phyloP scores from a whole-genome alignment of 495 filamentous ascomycete genomes.

The Chaetomium fimeti region DNA sequence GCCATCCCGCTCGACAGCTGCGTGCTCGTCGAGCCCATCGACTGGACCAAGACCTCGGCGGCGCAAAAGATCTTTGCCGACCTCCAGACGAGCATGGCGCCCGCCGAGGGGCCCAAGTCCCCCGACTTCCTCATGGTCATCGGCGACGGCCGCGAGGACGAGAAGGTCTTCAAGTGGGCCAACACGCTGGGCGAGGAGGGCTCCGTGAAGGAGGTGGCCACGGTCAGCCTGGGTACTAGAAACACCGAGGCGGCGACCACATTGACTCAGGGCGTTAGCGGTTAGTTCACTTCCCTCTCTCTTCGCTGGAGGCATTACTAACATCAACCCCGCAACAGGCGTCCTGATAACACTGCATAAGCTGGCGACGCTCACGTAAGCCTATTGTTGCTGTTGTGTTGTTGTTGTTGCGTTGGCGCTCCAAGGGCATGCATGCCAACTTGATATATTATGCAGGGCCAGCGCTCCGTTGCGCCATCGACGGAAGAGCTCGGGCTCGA shows the following conservation, averaged over 20 bases:
- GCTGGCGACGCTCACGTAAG: slow-evolving; percentile 22
- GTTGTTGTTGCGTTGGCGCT: background rate
- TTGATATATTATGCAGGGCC: slow-evolving; percentile 15
- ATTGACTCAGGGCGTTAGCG: slow-evolving; percentile 84
- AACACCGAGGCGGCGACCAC: slow-evolving; percentile 86
- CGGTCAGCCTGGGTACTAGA: slow-evolving; percentile 76
- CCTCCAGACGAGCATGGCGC: slow-evolving; percentile 44
- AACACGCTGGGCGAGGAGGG: slow-evolving; percentile 61
- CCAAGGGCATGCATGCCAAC: slow-evolving; percentile 9
- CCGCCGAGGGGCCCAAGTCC: slow-evolving; percentile 47
- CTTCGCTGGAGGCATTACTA: background rate
- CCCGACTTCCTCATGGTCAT: slow-evolving; percentile 79
- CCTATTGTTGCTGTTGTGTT: background rate
- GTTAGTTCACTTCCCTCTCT: slow-evolving; percentile 44
- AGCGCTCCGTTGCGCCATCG: slow-evolving; percentile 17
- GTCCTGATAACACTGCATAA: slow-evolving; percentile 23
- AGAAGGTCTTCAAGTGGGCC: slow-evolving; percentile 90
- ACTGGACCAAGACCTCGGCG: slow-evolving; percentile 82
- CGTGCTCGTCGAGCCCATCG: slow-evolving; percentile 74
- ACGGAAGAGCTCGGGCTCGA: slow-evolving; percentile 18
- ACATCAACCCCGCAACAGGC: background rate
- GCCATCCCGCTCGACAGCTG: slow-evolving; percentile 76
- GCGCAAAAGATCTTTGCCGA: slow-evolving; percentile 66
- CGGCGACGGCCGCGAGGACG: slow-evolving; percentile 87
- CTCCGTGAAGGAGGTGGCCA: slow-evolving; percentile 65